Evolutionary conservation across 306 rosid genomes (phyloP).

Genomic region (Oemleria cerasiformis): DNA sequence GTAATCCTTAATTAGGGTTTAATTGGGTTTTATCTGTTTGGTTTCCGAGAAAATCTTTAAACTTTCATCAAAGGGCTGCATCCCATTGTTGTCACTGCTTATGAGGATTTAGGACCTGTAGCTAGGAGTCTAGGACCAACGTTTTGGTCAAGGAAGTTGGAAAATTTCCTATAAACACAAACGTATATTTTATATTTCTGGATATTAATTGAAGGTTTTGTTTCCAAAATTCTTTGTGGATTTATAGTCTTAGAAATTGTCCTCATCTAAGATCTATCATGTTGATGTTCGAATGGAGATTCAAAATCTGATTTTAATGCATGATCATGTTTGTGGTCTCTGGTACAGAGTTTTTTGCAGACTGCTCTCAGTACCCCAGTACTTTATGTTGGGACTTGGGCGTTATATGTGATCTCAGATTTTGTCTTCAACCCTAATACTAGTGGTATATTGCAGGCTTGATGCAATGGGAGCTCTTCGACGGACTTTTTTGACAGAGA

Average conservation of each 20-base stretch:
- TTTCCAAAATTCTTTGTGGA: background rate
- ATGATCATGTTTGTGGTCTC: background rate
- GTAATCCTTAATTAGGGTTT: background rate
- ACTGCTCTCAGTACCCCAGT: background rate
- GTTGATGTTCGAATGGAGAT: background rate
- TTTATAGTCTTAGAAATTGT: background rate
- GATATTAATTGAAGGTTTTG: background rate
- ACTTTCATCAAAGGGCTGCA: background rate
- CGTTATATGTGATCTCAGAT: no score
- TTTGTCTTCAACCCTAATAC: background rate
- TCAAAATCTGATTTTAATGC: slow-evolving; percentile 5
- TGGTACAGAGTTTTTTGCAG: background rate
- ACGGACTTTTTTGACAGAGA: slow-evolving; percentile 37
- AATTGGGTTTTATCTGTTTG: background rate
- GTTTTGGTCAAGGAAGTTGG: background rate
- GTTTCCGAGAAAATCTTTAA: slow-evolving; percentile 8
- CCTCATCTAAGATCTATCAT: background rate
- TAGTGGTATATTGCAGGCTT: slow-evolving; percentile 46
- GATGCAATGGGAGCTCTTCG: slow-evolving; percentile 84
- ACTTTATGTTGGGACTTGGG: no score
- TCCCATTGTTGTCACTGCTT: background rate
- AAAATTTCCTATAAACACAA: no score
- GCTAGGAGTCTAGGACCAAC: background rate
- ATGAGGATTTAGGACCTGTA: background rate
- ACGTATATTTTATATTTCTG: background rate